Evolutionary conservation across 805 yeast genomes (phyloP).

Genomic region (Barnettozyma sp.): DNA sequence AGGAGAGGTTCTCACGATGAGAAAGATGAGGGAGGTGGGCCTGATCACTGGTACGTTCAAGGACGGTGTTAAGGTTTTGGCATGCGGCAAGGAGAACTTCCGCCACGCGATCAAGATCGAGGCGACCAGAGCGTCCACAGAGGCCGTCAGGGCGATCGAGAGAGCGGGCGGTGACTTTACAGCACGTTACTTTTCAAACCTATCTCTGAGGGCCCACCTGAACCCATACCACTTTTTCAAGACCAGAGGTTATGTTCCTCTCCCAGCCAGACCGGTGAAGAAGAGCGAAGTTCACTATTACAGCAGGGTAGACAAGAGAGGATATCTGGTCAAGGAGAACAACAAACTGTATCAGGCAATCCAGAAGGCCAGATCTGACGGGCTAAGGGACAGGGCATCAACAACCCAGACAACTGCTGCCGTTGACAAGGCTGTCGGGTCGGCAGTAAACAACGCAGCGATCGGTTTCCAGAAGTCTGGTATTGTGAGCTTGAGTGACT

Average conservation of each 20-base stretch:
- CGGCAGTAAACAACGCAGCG: slow-evolving; percentile 18
- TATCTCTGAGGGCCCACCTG: slow-evolving; percentile 69
- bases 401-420: slow-evolving; percentile 3
- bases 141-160: slow-evolving; percentile 72
- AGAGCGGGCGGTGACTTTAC: slow-evolving; percentile 65
- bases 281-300: slow-evolving; percentile 77
- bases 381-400: too few species aligned
- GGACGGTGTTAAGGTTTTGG: slow-evolving; percentile 80
- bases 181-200: slow-evolving; percentile 59
- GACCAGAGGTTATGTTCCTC: slow-evolving; percentile 73
- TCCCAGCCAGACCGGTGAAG: slow-evolving; percentile 78
- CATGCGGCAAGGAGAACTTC: slow-evolving; percentile 46
- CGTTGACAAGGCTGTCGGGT: slow-evolving; percentile 10
- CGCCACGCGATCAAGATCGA: slow-evolving; percentile 67
- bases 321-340: slow-evolving; percentile 52
- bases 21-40: slow-evolving; percentile 68
- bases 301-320: slow-evolving; percentile 62
- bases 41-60: slow-evolving; percentile 61
- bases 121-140: slow-evolving; percentile 71
- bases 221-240: slow-evolving; percentile 63
- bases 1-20: slow-evolving; percentile 66
- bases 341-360: slow-evolving; percentile 20
- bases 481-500: slow-evolving; percentile 19
- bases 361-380: slow-evolving; percentile 14
- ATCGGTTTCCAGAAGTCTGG: slow-evolving; percentile 21